Conservation (phyloP, 2,329 filamentous ascomycete genomes). For the Fusarium kyushuense region DNA sequence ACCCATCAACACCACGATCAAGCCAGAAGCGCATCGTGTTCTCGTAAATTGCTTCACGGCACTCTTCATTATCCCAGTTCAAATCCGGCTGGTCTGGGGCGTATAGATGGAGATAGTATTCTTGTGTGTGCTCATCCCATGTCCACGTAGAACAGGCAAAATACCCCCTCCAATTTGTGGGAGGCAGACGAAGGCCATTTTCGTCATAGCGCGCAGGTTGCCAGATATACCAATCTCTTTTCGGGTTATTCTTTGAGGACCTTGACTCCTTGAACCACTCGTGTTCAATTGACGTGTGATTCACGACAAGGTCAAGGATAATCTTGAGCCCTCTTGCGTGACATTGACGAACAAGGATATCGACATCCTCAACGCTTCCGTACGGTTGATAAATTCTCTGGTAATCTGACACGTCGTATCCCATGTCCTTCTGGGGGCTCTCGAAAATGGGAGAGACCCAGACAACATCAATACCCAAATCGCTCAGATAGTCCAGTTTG, state of each 20-base stretch:
- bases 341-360: constrained; percentile 69
- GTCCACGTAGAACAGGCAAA: constrained; percentile 65
- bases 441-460: constrained; percentile 68
- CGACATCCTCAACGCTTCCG: constrained; percentile 75
- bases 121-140: constrained; percentile 62
- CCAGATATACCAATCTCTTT: constrained; percentile 76
- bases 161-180: constrained; percentile 67
- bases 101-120: constrained; percentile 73
- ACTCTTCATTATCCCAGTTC: constrained; percentile 78
- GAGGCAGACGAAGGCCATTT: constrained; percentile 66
- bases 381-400: constrained; percentile 74
- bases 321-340: constrained; percentile 73
- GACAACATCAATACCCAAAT: constrained; percentile 71
- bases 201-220: constrained; percentile 65
- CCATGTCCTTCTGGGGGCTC: constrained; percentile 75
- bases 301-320: constrained; percentile 79
- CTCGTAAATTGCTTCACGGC: constrained; percentile 75
- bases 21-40: constrained; percentile 79
- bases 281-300: constrained; percentile 72
- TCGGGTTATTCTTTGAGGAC: constrained; percentile 61
- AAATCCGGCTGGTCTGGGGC: constrained; percentile 78
- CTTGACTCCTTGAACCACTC: constrained; percentile 69
- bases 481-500: constrained; percentile 72
- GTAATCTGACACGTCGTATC: constrained; percentile 79
- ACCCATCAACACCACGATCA: constrained; percentile 73